These are phyloP conservation scores for Dendrostoma leiphaemia DNA, from an alignment of 2,329 filamentous ascomycete species.

Conservation along the genomic window DNA sequence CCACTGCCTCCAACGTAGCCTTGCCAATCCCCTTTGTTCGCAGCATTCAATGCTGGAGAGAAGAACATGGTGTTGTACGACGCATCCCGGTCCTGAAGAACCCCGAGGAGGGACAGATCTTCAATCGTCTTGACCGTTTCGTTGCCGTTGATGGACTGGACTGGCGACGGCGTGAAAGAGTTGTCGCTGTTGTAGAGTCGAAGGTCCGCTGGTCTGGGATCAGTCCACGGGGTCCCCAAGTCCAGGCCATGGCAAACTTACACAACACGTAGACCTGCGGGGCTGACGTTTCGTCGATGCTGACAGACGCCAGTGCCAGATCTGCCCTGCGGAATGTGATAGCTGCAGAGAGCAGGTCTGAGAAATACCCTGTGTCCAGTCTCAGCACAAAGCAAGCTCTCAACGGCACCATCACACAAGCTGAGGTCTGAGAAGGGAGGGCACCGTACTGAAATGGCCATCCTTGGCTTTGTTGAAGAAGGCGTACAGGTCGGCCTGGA, in stretches of 20 bases:
- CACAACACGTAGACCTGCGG: conserved; percentile 6
- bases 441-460: conserved; percentile 2
- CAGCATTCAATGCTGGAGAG: conserved; percentile 22
- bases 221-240: background rate
- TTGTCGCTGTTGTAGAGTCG: conserved; percentile 5
- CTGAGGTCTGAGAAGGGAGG: background rate
- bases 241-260: no score
- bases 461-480: conserved; percentile 8
- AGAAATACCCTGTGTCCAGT: background rate
- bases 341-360: conserved; percentile 8
- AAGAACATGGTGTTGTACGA: conserved; percentile 42
- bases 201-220: conserved; percentile 3
- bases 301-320: conserved; percentile 8
- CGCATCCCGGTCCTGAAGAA: conserved; percentile 38
- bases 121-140: conserved; percentile 27
- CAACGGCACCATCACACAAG: no score
- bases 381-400: background rate
- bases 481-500: conserved; percentile 7
- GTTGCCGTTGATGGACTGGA: conserved; percentile 29
- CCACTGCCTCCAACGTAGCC: conserved; percentile 37
- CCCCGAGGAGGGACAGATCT: conserved; percentile 29
- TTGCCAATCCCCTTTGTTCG: conserved; percentile 18
- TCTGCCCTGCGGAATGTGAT: conserved; percentile 1
- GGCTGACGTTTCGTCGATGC: conserved; percentile 2
- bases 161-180: conserved; percentile 24